phyloP scores from a whole-genome alignment of 441 rosid genomes.

The Gossypium trilobum region DNA sequence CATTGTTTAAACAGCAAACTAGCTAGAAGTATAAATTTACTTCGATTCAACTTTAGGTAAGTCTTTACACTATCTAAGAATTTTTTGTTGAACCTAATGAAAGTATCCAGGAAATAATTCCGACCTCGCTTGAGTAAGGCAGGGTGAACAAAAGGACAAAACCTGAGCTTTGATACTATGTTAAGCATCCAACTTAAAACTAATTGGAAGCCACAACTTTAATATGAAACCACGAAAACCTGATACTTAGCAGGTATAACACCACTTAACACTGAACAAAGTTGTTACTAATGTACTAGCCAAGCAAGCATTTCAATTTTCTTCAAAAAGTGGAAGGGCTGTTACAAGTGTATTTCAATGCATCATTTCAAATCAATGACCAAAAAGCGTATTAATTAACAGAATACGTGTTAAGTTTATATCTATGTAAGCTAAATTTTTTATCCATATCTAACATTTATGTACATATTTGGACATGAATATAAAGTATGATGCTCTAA shows the following conservation, averaged over 20 bases:
- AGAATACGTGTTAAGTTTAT: not conserved
- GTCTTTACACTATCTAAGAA: not conserved
- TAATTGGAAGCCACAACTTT: not conserved
- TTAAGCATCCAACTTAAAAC: not conserved
- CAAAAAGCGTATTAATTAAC: not conserved
- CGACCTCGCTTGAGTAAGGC: not conserved
- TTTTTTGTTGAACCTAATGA: not conserved
- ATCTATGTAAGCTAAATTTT: not conserved
- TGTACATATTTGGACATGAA: not conserved
- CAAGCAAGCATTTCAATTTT: not conserved
- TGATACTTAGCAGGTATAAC: not conserved
- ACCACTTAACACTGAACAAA: not conserved
- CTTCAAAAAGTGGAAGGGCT: not conserved
- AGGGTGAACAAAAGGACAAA: not conserved
- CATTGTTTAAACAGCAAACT: not conserved
- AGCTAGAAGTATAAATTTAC: not conserved
- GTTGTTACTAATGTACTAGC: not conserved
- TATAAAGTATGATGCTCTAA: not conserved
- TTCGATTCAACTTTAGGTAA: not conserved
- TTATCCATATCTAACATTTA: not conserved
- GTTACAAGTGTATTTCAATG: not conserved
- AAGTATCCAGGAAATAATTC: not conserved
- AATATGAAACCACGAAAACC: not conserved
- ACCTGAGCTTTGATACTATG: not conserved
- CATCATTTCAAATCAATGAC: not conserved